A percentile compares a stretch with the other conserved stretches of the same genome.
These are phyloP conservation scores for Cicer judaicum DNA, from an alignment of 306 rosid genomes.

Conservation along the genomic window DNA sequence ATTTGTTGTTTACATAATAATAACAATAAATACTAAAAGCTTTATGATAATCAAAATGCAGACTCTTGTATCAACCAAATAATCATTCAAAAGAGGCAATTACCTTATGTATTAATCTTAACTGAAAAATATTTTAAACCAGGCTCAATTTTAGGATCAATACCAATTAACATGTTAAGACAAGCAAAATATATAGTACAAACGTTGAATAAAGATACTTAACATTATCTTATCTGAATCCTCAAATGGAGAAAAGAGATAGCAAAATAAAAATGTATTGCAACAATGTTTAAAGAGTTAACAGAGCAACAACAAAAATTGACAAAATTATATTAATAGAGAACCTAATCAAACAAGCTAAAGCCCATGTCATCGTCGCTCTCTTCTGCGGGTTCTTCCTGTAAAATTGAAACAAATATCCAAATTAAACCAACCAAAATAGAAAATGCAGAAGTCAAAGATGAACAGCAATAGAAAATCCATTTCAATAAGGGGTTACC, in stretches of 20 bases:
- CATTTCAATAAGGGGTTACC: conserved; percentile 37
- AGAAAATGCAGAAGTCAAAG: background rate
- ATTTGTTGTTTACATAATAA: too few relatives aligned
- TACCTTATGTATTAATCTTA: too few relatives aligned
- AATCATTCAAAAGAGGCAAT: too few relatives aligned
- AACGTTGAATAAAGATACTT: background rate
- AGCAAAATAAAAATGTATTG: conserved; percentile 27
- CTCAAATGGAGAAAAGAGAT: conserved; percentile 8
- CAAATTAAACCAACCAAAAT: conserved; percentile 24
- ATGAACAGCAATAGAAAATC: background rate
- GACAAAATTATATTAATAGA: conserved; percentile 22
- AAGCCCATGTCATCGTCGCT: conserved; percentile 84
- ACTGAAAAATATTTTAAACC: too few relatives aligned
- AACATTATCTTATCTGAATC: background rate
- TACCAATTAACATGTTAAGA: background rate
- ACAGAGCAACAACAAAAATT: conserved; percentile 28
- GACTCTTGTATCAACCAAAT: too few relatives aligned
- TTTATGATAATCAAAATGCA: too few relatives aligned
- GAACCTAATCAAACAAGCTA: conserved; percentile 67
- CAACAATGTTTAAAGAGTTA: conserved; percentile 32
- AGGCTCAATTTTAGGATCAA: too few relatives aligned
- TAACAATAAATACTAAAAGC: too few relatives aligned
- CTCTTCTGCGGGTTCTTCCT: conserved; percentile 78
- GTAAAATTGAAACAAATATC: conserved; percentile 28
- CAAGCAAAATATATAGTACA: background rate